Evolutionary conservation across 1,284 basidiomycete genomes (phyloP).

Genomic region (Trametes pubescens): DNA sequence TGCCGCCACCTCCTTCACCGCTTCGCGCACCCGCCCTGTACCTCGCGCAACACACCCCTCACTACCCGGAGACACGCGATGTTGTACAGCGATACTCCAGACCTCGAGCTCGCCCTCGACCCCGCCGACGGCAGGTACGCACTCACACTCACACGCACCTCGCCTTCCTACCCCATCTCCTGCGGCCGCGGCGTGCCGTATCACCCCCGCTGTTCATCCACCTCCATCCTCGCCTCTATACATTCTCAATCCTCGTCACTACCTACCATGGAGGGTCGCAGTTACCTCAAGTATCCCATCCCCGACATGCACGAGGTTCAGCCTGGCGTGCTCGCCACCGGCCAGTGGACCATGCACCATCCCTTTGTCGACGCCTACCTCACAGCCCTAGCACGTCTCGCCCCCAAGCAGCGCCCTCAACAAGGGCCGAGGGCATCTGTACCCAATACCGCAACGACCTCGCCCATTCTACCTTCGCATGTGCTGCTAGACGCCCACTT

Average conservation of each 20-base stretch:
- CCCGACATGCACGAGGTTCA: constrained; percentile 26
- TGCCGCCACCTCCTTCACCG: constrained; percentile 28
- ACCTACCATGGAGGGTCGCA: constrained; percentile 13
- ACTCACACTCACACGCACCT: constrained; percentile 17
- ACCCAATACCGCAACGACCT: constrained; percentile 21
- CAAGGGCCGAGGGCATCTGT: constrained; percentile 12
- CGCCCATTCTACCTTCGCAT: constrained; percentile 16
- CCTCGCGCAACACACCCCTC: background rate
- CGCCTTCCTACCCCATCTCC: constrained; percentile 26
- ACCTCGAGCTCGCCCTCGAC: constrained; percentile 20
- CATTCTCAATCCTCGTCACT: constrained; percentile 4
- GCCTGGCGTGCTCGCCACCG: constrained; percentile 33
- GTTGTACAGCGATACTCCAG: constrained; percentile 17
- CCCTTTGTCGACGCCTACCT: constrained; percentile 37
- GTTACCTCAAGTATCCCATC: constrained; percentile 27
- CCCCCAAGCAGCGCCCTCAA: constrained; percentile 13
- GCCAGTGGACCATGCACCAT: constrained; percentile 35
- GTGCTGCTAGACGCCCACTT: constrained; percentile 10
- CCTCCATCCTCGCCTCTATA: constrained; percentile 14
- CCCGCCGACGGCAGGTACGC: constrained; percentile 30
- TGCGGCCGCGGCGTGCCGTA: constrained; percentile 31
- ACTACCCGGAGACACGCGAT: constrained; percentile 10
- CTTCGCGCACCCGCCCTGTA: constrained; percentile 3
- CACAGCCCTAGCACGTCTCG: constrained; percentile 28
- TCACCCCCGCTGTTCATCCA: constrained; percentile 3